Conservation (phyloP, 2,329 filamentous ascomycete genomes). For the Fusarium sp. region DNA sequence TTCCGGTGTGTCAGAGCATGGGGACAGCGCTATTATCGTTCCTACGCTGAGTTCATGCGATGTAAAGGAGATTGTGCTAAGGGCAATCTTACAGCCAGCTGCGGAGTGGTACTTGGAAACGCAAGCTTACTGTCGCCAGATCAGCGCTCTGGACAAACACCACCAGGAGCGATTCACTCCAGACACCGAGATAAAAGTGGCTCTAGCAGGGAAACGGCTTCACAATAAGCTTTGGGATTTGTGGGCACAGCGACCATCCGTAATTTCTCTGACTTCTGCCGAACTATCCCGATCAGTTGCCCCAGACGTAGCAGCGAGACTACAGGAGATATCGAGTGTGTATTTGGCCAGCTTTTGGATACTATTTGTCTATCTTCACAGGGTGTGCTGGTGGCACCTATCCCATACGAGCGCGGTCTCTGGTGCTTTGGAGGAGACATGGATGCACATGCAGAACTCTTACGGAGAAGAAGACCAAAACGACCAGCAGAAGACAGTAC, state of each 20-base stretch:
- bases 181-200: constrained; percentile 1
- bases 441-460: constrained; percentile 4
- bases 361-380: constrained; percentile 4
- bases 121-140: constrained; percentile 1
- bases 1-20: not conserved
- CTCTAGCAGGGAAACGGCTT: not conserved
- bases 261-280: not conserved
- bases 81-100: constrained; percentile 2
- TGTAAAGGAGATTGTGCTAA: constrained; percentile 1
- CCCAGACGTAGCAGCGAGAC: not conserved
- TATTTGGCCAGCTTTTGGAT: constrained; percentile 19
- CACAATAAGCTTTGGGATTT: constrained; percentile 3
- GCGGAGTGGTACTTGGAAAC: constrained; percentile 6
- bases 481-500: not conserved
- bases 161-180: constrained; percentile 2
- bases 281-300: not conserved
- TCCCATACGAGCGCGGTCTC: not conserved
- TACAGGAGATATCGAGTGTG: not conserved
- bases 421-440: not conserved
- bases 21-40: not conserved
- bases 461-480: not conserved
- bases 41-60: not conserved
- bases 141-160: constrained; percentile 15
- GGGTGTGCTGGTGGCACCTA: constrained; percentile 17
- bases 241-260: constrained; percentile 7